Conservation (phyloP, 306 rosid genomes). For the Echinosophora koreensis region DNA sequence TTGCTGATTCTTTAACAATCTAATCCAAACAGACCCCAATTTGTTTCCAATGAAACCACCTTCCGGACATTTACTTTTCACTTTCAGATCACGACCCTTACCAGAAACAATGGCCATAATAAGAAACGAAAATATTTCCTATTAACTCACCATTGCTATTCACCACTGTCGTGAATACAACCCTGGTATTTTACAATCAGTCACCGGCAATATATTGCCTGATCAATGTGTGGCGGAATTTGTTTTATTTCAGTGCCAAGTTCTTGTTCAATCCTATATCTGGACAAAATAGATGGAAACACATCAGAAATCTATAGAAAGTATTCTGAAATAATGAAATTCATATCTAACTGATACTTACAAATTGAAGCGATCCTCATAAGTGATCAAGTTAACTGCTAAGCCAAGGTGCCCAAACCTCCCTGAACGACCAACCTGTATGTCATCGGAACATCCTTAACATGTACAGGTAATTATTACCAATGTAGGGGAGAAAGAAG, state of each 20-base stretch:
- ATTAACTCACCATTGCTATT: slow-evolving; percentile 57
- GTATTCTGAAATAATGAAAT: slow-evolving; percentile 12
- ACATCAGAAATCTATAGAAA: slow-evolving; percentile 17
- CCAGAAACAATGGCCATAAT: slow-evolving; percentile 25
- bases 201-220: slow-evolving; percentile 96
- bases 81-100: neutral
- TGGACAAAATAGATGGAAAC: slow-evolving; percentile 47
- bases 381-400: slow-evolving; percentile 97
- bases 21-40: neutral
- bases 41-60: slow-evolving; percentile 13
- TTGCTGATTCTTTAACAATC: neutral
- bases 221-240: slow-evolving; percentile 97
- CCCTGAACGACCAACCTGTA: slow-evolving; percentile 98
- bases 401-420: slow-evolving; percentile 99
- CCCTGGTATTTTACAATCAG: slow-evolving; percentile 50
- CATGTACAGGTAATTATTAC: neutral
- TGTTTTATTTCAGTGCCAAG: slow-evolving; percentile 98
- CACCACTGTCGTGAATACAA: slow-evolving; percentile 51
- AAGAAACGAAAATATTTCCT: neutral
- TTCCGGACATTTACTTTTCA: slow-evolving; percentile 7
- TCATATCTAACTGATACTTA: slow-evolving; percentile 51
- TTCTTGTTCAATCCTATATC: slow-evolving; percentile 97
- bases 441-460: slow-evolving; percentile 39
- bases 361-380: slow-evolving; percentile 98
- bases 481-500: slow-evolving; percentile 9